A percentile compares a stretch with the other conserved stretches of the same genome.
These are phyloP conservation scores for Melastoma malabathricum DNA, from an alignment of 345 rosid species.

Conservation along the genomic window DNA sequence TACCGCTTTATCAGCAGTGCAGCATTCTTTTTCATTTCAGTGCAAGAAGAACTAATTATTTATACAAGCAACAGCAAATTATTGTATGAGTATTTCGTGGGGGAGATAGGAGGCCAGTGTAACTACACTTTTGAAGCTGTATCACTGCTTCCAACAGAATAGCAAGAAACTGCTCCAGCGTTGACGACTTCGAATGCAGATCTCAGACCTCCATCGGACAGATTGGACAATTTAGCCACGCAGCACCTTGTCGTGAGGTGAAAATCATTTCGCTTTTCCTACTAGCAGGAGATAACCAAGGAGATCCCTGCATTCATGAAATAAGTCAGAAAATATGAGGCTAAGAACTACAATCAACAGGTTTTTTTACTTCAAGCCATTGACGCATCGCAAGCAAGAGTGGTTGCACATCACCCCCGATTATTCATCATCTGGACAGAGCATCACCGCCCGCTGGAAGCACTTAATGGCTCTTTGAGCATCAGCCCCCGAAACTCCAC, in stretches of 20 bases:
- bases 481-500: slow-evolving; percentile 24
- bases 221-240: slow-evolving; percentile 20
- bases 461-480: slow-evolving; percentile 74
- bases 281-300: slow-evolving; percentile 77
- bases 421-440: slow-evolving; percentile 54
- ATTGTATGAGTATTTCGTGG: neutral
- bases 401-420: slow-evolving; percentile 27
- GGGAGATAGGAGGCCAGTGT: slow-evolving; percentile 1
- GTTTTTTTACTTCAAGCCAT: neutral
- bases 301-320: slow-evolving; percentile 47
- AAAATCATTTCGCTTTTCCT: slow-evolving; percentile 36
- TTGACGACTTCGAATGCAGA: slow-evolving; percentile 63
- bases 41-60: too few species aligned
- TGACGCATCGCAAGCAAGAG: neutral
- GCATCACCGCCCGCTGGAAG: slow-evolving; percentile 67
- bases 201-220: slow-evolving; percentile 40
- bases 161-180: slow-evolving; percentile 78
- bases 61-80: neutral
- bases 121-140: slow-evolving; percentile 61
- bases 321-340: slow-evolving; percentile 12
- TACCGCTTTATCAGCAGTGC: too few species aligned
- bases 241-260: slow-evolving; percentile 61
- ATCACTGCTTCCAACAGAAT: slow-evolving; percentile 53
- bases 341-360: neutral
- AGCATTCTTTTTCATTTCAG: too few species aligned